Evolutionary conservation across 1,284 basidiomycete genomes (phyloP).

Genomic region (Heterobasidion annosum): DNA sequence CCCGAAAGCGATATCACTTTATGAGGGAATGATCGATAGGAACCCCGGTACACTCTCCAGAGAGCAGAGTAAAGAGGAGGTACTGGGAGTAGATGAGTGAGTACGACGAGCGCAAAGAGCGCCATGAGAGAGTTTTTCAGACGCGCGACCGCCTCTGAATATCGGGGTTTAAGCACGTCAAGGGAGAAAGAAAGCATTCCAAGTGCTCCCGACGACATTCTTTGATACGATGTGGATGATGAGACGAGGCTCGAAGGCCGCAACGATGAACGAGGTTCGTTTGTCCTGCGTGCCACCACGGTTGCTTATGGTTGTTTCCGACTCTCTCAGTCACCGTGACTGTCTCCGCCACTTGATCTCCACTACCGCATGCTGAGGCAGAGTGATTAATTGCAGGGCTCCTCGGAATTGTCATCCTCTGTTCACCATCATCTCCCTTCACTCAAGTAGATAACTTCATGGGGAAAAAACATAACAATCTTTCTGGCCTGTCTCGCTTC

Average conservation of each 20-base stretch:
- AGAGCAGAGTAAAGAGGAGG: slow-evolving; percentile 9
- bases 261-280: too few species aligned
- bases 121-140: slow-evolving; percentile 11
- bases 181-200: slow-evolving; percentile 4
- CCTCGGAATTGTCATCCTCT: too few species aligned
- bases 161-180: slow-evolving; percentile 11
- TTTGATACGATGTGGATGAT: background rate
- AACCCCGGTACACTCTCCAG: slow-evolving; percentile 9
- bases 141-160: slow-evolving; percentile 11
- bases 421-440: too few species aligned
- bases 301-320: too few species aligned
- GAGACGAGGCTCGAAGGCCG: too few species aligned
- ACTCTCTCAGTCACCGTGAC: too few species aligned
- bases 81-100: slow-evolving; percentile 13
- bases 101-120: slow-evolving; percentile 6
- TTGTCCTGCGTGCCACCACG: too few species aligned
- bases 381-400: too few species aligned
- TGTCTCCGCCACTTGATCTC: too few species aligned
- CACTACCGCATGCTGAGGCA: too few species aligned
- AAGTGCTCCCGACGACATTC: background rate
- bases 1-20: slow-evolving; percentile 5
- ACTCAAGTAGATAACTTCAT: background rate
- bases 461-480: background rate
- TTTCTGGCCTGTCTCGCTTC: background rate
- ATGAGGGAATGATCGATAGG: slow-evolving; percentile 9